Conservation (phyloP, 2,329 filamentous ascomycete species). For the Pseudogymnoascus sp. region DNA sequence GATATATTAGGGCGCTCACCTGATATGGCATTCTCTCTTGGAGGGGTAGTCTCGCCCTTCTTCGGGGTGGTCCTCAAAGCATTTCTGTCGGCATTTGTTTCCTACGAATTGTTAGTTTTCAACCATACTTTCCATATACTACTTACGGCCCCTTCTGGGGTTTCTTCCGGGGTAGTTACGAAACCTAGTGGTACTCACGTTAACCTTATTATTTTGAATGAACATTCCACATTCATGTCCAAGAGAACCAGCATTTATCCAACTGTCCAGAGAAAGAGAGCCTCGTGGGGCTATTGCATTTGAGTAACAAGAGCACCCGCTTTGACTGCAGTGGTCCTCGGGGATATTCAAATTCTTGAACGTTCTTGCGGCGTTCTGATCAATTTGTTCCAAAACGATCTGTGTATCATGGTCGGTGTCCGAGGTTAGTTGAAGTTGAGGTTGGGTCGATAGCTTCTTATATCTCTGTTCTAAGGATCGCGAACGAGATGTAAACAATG, state of each 20-base stretch:
- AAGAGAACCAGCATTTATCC: neutral
- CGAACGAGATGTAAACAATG: neutral
- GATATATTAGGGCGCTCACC: neutral
- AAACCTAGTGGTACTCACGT: neutral
- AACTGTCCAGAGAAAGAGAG: neutral
- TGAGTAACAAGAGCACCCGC: neutral
- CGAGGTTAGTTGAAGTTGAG: neutral
- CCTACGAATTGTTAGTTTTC: neutral
- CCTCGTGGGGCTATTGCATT: neutral
- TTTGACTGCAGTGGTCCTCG: neutral
- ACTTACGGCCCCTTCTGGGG: neutral
- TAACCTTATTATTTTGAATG: neutral
- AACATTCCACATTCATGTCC: slow-evolving; percentile 1
- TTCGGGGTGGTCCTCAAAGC: neutral
- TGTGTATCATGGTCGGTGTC: neutral
- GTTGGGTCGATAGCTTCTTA: neutral
- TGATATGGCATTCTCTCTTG: neutral
- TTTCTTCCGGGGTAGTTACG: neutral
- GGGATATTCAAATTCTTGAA: neutral
- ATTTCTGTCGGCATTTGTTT: neutral
- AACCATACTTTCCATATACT: neutral
- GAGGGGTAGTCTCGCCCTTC: neutral
- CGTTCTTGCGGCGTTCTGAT: neutral
- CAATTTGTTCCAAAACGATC: neutral
- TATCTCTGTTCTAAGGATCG: neutral